Percentiles rank a stretch among this genome's conserved stretches.
Evolutionary conservation across 2,329 filamentous ascomycete species (phyloP).

Genomic region (Teratosphaeria destructans): DNA sequence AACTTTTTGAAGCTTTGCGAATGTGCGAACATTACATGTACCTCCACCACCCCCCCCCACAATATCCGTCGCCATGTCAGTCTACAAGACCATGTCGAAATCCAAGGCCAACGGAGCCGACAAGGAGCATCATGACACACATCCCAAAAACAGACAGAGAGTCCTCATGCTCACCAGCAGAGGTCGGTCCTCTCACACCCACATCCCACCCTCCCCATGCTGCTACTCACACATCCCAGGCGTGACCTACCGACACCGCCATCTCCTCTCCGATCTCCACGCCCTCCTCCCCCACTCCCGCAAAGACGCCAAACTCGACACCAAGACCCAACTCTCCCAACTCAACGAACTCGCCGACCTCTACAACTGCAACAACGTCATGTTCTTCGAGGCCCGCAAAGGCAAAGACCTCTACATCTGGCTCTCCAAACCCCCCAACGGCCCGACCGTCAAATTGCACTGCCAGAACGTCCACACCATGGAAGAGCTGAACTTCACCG

Average conservation of each 20-base stretch:
- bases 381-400: conserved; percentile 94
- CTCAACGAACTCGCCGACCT: conserved; percentile 68
- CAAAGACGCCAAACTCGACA: conserved; percentile 95
- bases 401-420: conserved; percentile 90
- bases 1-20: neutral
- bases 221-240: neutral
- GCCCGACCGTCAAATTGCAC: conserved; percentile 65
- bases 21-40: neutral
- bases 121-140: conserved; percentile 15
- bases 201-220: neutral
- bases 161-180: conserved; percentile 86
- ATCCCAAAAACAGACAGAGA: conserved; percentile 41
- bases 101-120: conserved; percentile 23
- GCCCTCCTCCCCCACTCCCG: conserved; percentile 81
- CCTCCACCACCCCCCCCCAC: neutral
- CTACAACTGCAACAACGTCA: conserved; percentile 87
- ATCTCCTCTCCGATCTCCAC: conserved; percentile 81
- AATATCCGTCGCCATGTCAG: conserved; percentile 21
- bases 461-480: conserved; percentile 77
- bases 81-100: conserved; percentile 46
- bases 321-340: conserved; percentile 74
- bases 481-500: conserved; percentile 92
- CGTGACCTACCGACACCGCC: conserved; percentile 59
- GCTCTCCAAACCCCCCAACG: conserved; percentile 84
- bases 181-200: conserved; percentile 42